phyloP scores from a whole-genome alignment of 2,329 filamentous ascomycete genomes.

The Fusarium zealandicum region DNA sequence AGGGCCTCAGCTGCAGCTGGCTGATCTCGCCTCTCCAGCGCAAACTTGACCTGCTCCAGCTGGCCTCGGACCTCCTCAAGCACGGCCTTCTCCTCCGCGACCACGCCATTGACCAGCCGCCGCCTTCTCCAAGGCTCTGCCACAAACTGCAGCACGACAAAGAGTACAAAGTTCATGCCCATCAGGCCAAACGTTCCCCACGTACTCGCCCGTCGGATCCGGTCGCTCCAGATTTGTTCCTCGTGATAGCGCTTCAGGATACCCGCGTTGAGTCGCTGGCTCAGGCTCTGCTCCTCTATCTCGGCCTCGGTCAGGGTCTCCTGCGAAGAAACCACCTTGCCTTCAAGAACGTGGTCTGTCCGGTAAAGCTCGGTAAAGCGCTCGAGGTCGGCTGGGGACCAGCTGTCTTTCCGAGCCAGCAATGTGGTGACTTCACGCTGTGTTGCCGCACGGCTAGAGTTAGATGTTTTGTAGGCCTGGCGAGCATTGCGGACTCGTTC shows the following conservation, averaged over 20 bases:
- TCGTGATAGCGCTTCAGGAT: conserved; percentile 96
- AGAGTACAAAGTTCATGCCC: conserved; percentile 92
- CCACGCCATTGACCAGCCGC: conserved; percentile 82
- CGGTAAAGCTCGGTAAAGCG: conserved; percentile 93
- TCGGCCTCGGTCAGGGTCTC: conserved; percentile 78
- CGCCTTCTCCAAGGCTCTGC: conserved; percentile 91
- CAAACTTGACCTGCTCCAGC: conserved; percentile 47
- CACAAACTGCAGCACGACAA: conserved; percentile 85
- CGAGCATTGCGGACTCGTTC: conserved; percentile 74
- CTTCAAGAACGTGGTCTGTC: conserved; percentile 91
- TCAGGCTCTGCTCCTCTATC: conserved; percentile 78
- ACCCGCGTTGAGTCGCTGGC: conserved; percentile 76
- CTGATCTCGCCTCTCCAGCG: conserved; percentile 39
- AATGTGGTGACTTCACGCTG: conserved; percentile 96
- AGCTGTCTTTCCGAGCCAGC: conserved; percentile 91
- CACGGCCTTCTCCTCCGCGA: conserved; percentile 74
- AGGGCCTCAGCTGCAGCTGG: conserved; percentile 23
- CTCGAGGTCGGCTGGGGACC: conserved; percentile 87
- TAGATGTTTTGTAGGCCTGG: conserved; percentile 80
- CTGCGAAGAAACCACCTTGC: conserved; percentile 76
- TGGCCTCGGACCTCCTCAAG: conserved; percentile 58
- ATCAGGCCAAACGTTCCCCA: conserved; percentile 99
- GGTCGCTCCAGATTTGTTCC: conserved; percentile 99
- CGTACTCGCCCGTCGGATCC: conserved; percentile 93
- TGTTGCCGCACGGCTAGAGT: conserved; percentile 81